Evolutionary conservation across 805 yeast species (phyloP), one percentile per base, ranked within the genome.

Genomic region (Starmerella vaccinii): DNA sequence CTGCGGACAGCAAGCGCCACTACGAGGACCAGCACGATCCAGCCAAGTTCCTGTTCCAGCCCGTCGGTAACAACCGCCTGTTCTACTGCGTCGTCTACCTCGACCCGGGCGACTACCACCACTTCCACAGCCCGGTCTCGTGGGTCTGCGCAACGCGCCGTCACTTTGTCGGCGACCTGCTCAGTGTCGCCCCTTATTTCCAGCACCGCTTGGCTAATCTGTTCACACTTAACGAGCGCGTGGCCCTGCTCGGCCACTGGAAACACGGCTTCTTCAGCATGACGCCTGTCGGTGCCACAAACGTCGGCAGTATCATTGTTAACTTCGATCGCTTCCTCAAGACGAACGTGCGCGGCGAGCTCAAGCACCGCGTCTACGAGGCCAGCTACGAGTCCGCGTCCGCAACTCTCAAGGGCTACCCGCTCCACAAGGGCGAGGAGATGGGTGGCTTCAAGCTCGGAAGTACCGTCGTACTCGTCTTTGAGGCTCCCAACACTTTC

Each of bases 221-320:
- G 57, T 92, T 92, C 65, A 85, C 90, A 4, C 71, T 92, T 59
- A 92, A 92, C 65, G 99, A 92, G 68, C 76, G 99, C 60, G 98
- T 92, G 3, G 95, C 98, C 0, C 69, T 92, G 46, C 74, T 92
- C 50, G 99, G 99, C 1, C 81, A 86, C 61, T 92, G 98, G 98
- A 85, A 84, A 64, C 76, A 92, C 65, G 99, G 99, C 0, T 92
- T 92, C 61, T 92, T 92, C 70, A 82, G 94, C 57, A 92, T 92
- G 99, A 90, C 95, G 0, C 97, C 99, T 0, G 98, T 92, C 12
- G 99, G 99, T 13, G 99, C 99, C 22, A 92, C 98, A 2, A 92
- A 92, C 68, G 99, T 92, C 27, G 99, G 99, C 5, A 83, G 95
- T 61, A 92, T 92, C 57, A 81, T 83, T 52, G 75, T 92, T 57